A percentile compares a stretch with the other conserved stretches of the same genome.
These are phyloP conservation scores for Candida quercuum DNA, from an alignment of 805 yeast genomes.

Conservation along the genomic window DNA sequence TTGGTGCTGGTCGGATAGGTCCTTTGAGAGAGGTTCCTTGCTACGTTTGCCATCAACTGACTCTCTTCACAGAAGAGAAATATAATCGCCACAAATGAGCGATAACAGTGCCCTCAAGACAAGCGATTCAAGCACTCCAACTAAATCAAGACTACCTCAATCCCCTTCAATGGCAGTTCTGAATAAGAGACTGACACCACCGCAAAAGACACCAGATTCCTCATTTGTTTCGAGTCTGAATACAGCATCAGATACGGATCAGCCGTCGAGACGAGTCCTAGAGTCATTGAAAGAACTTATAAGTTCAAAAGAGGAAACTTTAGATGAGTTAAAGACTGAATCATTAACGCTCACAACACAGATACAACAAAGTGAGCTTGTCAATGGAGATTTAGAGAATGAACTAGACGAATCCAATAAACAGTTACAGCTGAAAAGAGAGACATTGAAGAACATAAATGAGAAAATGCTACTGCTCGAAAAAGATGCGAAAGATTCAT, in stretches of 20 bases:
- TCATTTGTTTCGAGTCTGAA: too few species aligned
- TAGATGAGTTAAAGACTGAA: conserved; percentile 15
- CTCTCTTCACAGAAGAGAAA: too few species aligned
- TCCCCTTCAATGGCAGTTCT: too few species aligned
- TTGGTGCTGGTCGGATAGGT: too few species aligned
- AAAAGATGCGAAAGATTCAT: conserved; percentile 18
- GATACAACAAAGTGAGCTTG: conserved; percentile 32
- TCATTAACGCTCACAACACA: conserved; percentile 31
- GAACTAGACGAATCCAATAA: conserved; percentile 25
- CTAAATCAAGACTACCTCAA: not conserved
- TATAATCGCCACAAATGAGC: too few species aligned
- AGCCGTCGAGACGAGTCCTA: conserved; percentile 5
- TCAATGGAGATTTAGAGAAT: conserved; percentile 27
- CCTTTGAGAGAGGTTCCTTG: not conserved
- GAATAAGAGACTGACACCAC: too few species aligned
- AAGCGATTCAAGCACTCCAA: not conserved
- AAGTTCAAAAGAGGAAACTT: conserved; percentile 16
- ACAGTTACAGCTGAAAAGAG: too few species aligned
- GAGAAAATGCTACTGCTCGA: too few species aligned
- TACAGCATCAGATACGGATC: not conserved
- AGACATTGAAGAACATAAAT: conserved; percentile 17
- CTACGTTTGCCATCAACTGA: too few species aligned
- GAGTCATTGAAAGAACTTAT: conserved; percentile 9
- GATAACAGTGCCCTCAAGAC: too few species aligned
- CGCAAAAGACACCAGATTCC: too few species aligned